Evolutionary conservation across 2,329 filamentous ascomycete genomes (phyloP).

Genomic region (Hymenoscyphus fraxineus): DNA sequence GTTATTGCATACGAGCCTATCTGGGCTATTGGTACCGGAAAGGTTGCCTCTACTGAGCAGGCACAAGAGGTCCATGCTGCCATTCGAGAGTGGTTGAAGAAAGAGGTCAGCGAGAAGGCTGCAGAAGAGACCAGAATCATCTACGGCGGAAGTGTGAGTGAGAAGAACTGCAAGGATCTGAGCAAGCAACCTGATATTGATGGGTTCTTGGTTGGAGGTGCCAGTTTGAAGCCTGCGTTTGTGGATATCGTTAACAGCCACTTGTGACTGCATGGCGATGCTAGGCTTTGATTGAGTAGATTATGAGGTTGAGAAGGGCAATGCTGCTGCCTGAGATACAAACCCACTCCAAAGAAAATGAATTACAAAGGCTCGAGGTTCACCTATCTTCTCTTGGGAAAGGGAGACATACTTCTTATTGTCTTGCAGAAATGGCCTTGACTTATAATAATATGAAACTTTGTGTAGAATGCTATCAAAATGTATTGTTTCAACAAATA

Average conservation of each 20-base stretch:
- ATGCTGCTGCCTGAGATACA: slow-evolving; percentile 1
- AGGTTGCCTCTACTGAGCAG: slow-evolving; percentile 84
- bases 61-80: slow-evolving; percentile 91
- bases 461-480: too few relatives aligned
- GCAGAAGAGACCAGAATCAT: slow-evolving; percentile 88
- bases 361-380: not conserved
- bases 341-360: slow-evolving; percentile 4
- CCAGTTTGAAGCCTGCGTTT: slow-evolving; percentile 93
- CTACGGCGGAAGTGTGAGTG: slow-evolving; percentile 93
- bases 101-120: slow-evolving; percentile 69
- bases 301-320: not conserved
- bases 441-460: too few relatives aligned
- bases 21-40: slow-evolving; percentile 93
- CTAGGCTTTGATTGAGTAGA: slow-evolving; percentile 17
- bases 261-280: slow-evolving; percentile 28
- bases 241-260: slow-evolving; percentile 67
- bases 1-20: slow-evolving; percentile 99
- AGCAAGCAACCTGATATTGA: slow-evolving; percentile 93
- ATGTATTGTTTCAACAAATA: too few relatives aligned
- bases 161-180: slow-evolving; percentile 96
- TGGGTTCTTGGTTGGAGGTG: slow-evolving; percentile 94
- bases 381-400: too few relatives aligned
- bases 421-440: too few relatives aligned
- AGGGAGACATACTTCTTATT: too few relatives aligned
- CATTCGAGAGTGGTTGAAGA: slow-evolving; percentile 84